Evolutionary conservation across 2,329 filamentous ascomycete genomes (phyloP), one percentile per base, ranked within the genome.

Genomic region (Diplodia sapinea): DNA sequence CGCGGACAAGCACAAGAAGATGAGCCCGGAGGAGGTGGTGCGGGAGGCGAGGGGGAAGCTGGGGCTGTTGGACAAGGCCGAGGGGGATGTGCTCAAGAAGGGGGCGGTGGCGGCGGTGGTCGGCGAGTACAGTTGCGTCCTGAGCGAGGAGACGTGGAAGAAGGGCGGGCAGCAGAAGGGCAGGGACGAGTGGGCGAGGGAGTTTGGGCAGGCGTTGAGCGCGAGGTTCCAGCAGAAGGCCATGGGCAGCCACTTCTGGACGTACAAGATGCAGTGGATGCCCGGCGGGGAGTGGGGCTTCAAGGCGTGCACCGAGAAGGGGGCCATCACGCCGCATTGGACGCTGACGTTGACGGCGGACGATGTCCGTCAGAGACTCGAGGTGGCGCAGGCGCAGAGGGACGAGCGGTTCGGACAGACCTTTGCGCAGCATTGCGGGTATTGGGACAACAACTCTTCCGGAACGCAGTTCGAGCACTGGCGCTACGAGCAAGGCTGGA

Each of bases 271-370:
- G 70, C 81, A 86, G 70, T 88, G 86, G 85, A 86, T 86, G 81
- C 81, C 82, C n/a, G 86, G 85, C 13, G 86, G 85, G 13, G 86
- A 86, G 74, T 88, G 86, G 86, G 86, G 86, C 0, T 87, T 88
- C 75, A 80, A 81, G 23, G 80, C 83, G 47, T 84, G 86, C 75
- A 81, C 79, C 9, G 81, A 84, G 26, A 80, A 79, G 26, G 75
- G 77, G 2, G 79, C 81, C 40, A 79, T 86, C 65, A 71, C 73
- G 0, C 70, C 81, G 1, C 80, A 85, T 43, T 65, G 71, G 47
- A 73, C 78, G 65, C 74, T 84, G 66, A 71, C 71, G 1, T 70
- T 85, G 59, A 68, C 77, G 31, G 67, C 71, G 71, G 4, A 70
- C 73, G 78, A 84, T 9, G 75, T 85, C 4, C 70, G 71, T 6